Percentiles rank a stretch among this genome's conserved stretches.
Evolutionary conservation across 1,139 yeast species (phyloP).

Genomic region (Eremothecium gossypii): DNA sequence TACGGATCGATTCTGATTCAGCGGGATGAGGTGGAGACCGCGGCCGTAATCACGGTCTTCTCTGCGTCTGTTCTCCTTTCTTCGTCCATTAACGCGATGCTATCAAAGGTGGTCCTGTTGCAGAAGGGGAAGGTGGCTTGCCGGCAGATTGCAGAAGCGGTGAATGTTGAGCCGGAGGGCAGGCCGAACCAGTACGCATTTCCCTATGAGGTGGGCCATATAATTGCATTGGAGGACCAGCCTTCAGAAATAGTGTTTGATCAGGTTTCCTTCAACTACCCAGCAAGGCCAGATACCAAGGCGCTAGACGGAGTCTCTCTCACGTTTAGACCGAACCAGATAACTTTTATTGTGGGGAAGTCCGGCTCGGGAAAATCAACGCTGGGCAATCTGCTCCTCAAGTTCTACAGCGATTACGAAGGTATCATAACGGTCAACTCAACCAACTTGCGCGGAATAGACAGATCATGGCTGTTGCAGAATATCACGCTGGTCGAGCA

Average conservation of each 20-base stretch:
- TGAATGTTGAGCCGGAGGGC: background rate
- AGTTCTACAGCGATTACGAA: slow-evolving; percentile 40
- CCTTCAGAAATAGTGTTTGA: slow-evolving; percentile 42
- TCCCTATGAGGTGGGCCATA: slow-evolving; percentile 1
- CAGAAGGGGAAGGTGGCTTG: slow-evolving; percentile 61
- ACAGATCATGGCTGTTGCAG: slow-evolving; percentile 45
- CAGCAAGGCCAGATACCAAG: slow-evolving; percentile 38
- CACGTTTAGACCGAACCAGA: slow-evolving; percentile 36
- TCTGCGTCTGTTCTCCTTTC: slow-evolving; percentile 71
- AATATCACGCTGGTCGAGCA: slow-evolving; percentile 71
- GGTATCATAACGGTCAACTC: slow-evolving; percentile 55
- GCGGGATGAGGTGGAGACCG: slow-evolving; percentile 41
- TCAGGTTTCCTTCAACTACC: slow-evolving; percentile 53
- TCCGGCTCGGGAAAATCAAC: slow-evolving; percentile 95
- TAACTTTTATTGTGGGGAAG: slow-evolving; percentile 65
- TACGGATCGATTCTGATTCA: slow-evolving; percentile 66
- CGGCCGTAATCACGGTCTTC: slow-evolving; percentile 71
- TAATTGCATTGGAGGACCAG: background rate
- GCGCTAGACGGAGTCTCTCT: slow-evolving; percentile 42
- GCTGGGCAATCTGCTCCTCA: slow-evolving; percentile 50
- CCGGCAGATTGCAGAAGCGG: slow-evolving; percentile 28
- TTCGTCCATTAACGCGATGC: slow-evolving; percentile 41
- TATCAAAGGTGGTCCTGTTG: slow-evolving; percentile 45
- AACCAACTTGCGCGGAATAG: slow-evolving; percentile 35
- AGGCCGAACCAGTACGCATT: slow-evolving; percentile 13